A percentile compares a stretch with the other conserved stretches of the same genome.
Conservation (phyloP, 1,139 yeast genomes). For the Blastobotrys buckinghamii region DNA sequence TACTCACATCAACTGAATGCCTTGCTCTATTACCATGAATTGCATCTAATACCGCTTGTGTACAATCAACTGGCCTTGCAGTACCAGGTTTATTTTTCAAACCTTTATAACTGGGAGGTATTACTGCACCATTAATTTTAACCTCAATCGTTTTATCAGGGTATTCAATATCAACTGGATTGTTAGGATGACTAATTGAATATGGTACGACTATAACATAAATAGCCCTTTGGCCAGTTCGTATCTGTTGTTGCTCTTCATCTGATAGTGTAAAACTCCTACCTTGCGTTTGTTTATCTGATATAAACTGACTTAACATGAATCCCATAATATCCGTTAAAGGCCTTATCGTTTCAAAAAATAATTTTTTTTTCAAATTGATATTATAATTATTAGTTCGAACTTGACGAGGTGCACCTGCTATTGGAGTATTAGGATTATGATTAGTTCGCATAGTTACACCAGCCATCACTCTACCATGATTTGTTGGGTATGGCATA, state of each 20-base stretch:
- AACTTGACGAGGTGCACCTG: too few species aligned
- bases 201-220: slow-evolving; percentile 16
- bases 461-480: too few species aligned
- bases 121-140: slow-evolving; percentile 18
- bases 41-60: slow-evolving; percentile 17
- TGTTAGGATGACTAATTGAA: not conserved
- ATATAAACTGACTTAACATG: slow-evolving; percentile 17
- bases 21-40: slow-evolving; percentile 7
- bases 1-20: slow-evolving; percentile 26
- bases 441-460: too few species aligned
- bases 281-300: slow-evolving; percentile 15
- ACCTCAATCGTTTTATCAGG: slow-evolving; percentile 24
- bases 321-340: slow-evolving; percentile 24
- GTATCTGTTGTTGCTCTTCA: slow-evolving; percentile 10
- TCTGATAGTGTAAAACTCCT: slow-evolving; percentile 18
- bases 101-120: slow-evolving; percentile 27
- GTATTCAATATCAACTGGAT: slow-evolving; percentile 17
- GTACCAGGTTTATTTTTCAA: slow-evolving; percentile 37
- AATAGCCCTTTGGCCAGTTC: slow-evolving; percentile 13
- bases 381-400: slow-evolving; percentile 5
- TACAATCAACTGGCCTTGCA: slow-evolving; percentile 36
- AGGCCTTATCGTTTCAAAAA: slow-evolving; percentile 22
- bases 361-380: slow-evolving; percentile 28
- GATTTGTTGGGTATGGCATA: too few species aligned
- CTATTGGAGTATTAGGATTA: too few species aligned